Evolutionary conservation across 225 moss, liverwort and hornwort genomes (phyloP).

Genomic region (Bryum argenteum): DNA sequence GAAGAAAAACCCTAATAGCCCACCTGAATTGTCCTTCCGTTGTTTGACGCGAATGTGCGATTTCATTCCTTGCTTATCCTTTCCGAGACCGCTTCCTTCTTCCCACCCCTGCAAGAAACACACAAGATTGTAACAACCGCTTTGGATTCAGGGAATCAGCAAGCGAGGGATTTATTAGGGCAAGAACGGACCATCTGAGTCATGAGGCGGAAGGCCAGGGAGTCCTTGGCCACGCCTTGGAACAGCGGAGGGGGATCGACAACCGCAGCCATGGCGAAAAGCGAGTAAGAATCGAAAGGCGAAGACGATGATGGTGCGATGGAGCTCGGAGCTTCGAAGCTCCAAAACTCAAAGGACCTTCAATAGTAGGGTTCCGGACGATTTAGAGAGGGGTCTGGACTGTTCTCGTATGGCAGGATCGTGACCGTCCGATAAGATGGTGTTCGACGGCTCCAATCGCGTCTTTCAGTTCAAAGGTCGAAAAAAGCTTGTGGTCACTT

Average conservation of each 20-base stretch:
- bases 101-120: constrained; percentile 74
- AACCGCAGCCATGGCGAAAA: constrained; percentile 21
- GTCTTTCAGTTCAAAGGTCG: too few relatives aligned
- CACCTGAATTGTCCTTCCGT: constrained; percentile 73
- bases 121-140: neutral
- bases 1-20: neutral
- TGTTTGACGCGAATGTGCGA: constrained; percentile 69
- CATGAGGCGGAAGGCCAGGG: constrained; percentile 91
- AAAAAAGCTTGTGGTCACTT: too few relatives aligned
- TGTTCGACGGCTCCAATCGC: too few relatives aligned
- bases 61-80: constrained; percentile 84
- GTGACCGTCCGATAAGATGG: too few relatives aligned
- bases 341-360: constrained; percentile 26
- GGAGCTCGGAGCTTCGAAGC: constrained; percentile 37
- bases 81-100: constrained; percentile 88
- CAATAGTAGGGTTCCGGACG: neutral
- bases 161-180: neutral
- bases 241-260: constrained; percentile 56
- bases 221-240: constrained; percentile 79
- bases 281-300: neutral
- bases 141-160: too few relatives aligned
- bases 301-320: neutral
- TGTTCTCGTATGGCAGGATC: too few relatives aligned
- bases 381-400: neutral
- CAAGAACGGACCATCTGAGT: constrained; percentile 64